phyloP scores from a whole-genome alignment of 495 filamentous ascomycete genomes.

The Podospora didyma region DNA sequence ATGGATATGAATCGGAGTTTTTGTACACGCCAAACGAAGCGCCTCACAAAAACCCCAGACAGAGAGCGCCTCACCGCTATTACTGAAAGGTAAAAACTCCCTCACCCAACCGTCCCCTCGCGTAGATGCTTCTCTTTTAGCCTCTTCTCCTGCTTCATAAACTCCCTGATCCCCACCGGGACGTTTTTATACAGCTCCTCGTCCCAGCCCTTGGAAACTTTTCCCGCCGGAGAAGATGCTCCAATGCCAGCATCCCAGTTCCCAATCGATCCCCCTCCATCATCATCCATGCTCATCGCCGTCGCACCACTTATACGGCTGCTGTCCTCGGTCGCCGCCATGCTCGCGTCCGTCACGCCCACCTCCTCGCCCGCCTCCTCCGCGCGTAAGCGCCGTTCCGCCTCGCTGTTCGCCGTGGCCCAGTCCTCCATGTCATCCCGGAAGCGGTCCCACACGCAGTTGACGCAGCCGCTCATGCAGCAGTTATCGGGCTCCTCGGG shows the following conservation, averaged over 20 bases:
- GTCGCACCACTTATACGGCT: background rate
- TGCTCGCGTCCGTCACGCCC: slow-evolving; percentile 19
- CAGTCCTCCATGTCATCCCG: slow-evolving; percentile 89
- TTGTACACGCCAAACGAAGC: background rate
- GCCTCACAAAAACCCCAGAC: too few relatives aligned
- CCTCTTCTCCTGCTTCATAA: slow-evolving; percentile 95
- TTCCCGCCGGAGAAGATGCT: slow-evolving; percentile 27
- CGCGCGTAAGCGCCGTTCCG: slow-evolving; percentile 40
- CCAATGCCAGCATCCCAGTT: slow-evolving; percentile 53
- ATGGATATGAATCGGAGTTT: background rate
- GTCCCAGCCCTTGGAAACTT: slow-evolving; percentile 44
- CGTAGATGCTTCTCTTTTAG: slow-evolving; percentile 67
- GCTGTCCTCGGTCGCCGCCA: slow-evolving; percentile 8
- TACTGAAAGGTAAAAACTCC: background rate
- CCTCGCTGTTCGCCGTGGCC: slow-evolving; percentile 57
- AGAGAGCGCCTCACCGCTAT: too few relatives aligned
- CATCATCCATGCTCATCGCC: slow-evolving; percentile 69
- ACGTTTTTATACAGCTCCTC: slow-evolving; percentile 73
- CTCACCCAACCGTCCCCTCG: slow-evolving; percentile 36
- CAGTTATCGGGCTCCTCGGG: slow-evolving; percentile 95
- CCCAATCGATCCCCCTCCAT: slow-evolving; percentile 68
- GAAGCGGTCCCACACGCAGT: slow-evolving; percentile 93
- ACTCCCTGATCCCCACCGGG: slow-evolving; percentile 90
- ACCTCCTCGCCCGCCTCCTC: slow-evolving; percentile 17
- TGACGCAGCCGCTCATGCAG: slow-evolving; percentile 97